Conservation (phyloP, 2,329 filamentous ascomycete species). For the Bipolaris sorokiniana region DNA sequence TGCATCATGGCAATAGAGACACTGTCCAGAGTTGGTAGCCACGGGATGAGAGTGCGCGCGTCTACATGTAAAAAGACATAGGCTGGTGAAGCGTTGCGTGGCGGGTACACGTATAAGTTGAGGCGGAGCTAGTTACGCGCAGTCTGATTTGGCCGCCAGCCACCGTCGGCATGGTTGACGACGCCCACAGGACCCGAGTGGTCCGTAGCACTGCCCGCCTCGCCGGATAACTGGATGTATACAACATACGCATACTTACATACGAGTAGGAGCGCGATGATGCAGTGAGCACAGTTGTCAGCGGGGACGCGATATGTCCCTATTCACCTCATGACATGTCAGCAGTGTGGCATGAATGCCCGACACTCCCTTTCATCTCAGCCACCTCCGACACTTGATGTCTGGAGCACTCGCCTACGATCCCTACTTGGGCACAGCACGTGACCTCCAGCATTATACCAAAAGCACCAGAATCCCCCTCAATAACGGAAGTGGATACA, state of each 20-base stretch:
- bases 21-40: conserved; percentile 6
- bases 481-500: conserved; percentile 11
- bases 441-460: conserved; percentile 13
- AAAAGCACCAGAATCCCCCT: conserved; percentile 7
- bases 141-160: background rate
- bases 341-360: conserved; percentile 17
- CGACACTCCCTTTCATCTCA: conserved; percentile 8
- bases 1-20: conserved; percentile 28
- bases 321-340: background rate
- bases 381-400: conserved; percentile 19
- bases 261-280: background rate
- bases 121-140: conserved; percentile 17
- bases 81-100: conserved; percentile 6
- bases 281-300: background rate
- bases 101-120: conserved; percentile 25
- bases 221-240: background rate
- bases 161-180: conserved; percentile 7
- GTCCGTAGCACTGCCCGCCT: background rate
- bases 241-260: background rate
- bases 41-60: conserved; percentile 1
- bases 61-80: conserved; percentile 3
- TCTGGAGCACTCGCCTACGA: conserved; percentile 17
- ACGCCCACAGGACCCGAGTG: conserved; percentile 6
- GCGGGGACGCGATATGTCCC: background rate
- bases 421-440: background rate